Base-by-base conservation (phyloP, 2,329 filamentous ascomycete genomes). In the Nemania sp. region DNA sequence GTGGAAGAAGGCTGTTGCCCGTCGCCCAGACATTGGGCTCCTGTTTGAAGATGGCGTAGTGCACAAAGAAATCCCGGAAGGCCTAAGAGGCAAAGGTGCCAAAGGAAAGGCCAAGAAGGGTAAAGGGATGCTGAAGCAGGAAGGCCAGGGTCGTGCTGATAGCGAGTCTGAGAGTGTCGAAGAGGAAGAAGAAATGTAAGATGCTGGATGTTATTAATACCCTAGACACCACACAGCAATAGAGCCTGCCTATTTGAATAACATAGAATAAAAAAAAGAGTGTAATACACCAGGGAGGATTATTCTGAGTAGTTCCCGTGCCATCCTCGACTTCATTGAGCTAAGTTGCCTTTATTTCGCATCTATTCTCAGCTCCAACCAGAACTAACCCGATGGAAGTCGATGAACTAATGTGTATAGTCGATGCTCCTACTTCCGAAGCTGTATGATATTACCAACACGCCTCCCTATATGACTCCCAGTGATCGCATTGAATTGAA, bases 21-120 rank as follows among this genome's bases (percentile, higher is more conserved):
- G 82, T 20, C 74, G 81, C 5, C 76, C 79, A 1, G 82, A 83
- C 65, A 78, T 84, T 38, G 82, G 82, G 5, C 68, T 83, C 1
- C 72, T 84, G 51, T 82, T 79, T 67, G 81, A 84, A 74, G 76
- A 82, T 62, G 82, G 82, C 10, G 75, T 80, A 72, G 79, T 82
- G 22, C 78, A 77, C 53, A 82, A 82, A 72, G 82, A 84, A 70
- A 76, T 84, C 0, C 82, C 82, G 0, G 76, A 80, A 22, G 79
- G 74, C 24, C 70, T 83, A 26, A 76, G 81, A 13, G 81, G 82
- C 2, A 82, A 82, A 73, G 80, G 80, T 15, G 75, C 73, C 8
- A 83, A 82, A 75, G 79, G 75, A 18, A 83, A 81, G 76, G 79
- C 77, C 35, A 82, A 79, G 73, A 80, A 77, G 70, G 78, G 80